Conservation (phyloP, 805 yeast species). For the Cyberlindnera mississippiensis region DNA sequence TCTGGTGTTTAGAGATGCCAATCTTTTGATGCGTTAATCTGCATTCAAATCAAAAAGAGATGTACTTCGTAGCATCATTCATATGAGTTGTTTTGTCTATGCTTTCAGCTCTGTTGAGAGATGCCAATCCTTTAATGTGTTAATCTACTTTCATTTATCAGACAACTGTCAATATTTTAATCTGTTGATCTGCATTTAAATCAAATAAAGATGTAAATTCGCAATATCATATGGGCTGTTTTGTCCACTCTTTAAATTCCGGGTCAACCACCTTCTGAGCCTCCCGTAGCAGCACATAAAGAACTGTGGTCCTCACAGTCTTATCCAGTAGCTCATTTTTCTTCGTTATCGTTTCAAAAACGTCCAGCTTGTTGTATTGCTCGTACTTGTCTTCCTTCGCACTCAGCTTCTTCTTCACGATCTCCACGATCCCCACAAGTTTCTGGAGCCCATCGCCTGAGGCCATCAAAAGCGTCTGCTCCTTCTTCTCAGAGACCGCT, state of each 20-base stretch:
- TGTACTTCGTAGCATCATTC: no score
- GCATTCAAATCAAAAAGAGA: no score
- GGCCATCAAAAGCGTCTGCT: slow-evolving; percentile 18
- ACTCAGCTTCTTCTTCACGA: slow-evolving; percentile 17
- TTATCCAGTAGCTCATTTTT: slow-evolving; percentile 23
- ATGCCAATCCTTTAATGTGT: no score
- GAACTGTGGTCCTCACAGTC: slow-evolving; percentile 19
- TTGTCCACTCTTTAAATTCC: slow-evolving; percentile 21
- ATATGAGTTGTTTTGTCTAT: no score
- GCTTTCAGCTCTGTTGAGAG: no score
- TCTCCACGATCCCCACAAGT: slow-evolving; percentile 22
- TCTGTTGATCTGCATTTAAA: no score
- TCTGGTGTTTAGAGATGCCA: slow-evolving; percentile 88
- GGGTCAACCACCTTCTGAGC: background rate
- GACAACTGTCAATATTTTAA: no score
- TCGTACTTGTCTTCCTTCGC: slow-evolving; percentile 10
- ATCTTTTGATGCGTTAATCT: no score
- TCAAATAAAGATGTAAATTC: no score
- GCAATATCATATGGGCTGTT: slow-evolving; percentile 5
- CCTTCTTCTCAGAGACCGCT: background rate
- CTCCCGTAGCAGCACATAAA: slow-evolving; percentile 16
- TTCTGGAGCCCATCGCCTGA: slow-evolving; percentile 25
- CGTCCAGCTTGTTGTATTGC: slow-evolving; percentile 25
- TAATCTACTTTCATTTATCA: no score
- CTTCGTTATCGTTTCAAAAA: slow-evolving; percentile 14